Conservation (phyloP, 306 rosid species). For the Trifolium repens region DNA sequence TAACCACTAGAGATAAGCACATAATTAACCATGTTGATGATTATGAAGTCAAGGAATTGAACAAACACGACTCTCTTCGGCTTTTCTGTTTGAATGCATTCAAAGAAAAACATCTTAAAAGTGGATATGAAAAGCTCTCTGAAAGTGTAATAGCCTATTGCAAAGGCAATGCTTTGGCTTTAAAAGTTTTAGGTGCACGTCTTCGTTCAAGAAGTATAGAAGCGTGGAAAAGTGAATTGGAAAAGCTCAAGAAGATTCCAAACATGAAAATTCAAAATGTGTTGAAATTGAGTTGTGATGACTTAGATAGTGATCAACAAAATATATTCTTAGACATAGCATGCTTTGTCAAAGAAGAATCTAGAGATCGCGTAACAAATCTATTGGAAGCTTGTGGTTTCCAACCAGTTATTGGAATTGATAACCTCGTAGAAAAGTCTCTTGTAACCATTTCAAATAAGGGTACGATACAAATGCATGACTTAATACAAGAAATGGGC, state of each 20-base stretch:
- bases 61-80: constrained; percentile 33
- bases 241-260: constrained; percentile 17
- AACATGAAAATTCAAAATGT: constrained; percentile 14
- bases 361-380: background rate
- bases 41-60: constrained; percentile 35
- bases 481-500: constrained; percentile 41
- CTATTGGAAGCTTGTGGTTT: constrained; percentile 14
- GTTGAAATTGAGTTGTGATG: constrained; percentile 10
- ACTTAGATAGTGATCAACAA: background rate
- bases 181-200: constrained; percentile 30
- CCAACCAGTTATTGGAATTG: constrained; percentile 8
- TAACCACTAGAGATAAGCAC: constrained; percentile 41
- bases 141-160: constrained; percentile 7
- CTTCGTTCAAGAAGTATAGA: background rate
- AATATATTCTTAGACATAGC: constrained; percentile 36
- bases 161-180: constrained; percentile 23
- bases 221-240: constrained; percentile 20
- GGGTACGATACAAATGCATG: constrained; percentile 37
- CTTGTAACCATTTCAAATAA: constrained; percentile 20
- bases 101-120: background rate
- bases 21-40: constrained; percentile 10
- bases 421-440: constrained; percentile 29
- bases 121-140: constrained; percentile 32
- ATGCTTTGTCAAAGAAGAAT: constrained; percentile 35
- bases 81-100: constrained; percentile 46